Base-by-base conservation (phyloP, 2,329 filamentous ascomycete genomes). In the Xylaria sp. region DNA sequence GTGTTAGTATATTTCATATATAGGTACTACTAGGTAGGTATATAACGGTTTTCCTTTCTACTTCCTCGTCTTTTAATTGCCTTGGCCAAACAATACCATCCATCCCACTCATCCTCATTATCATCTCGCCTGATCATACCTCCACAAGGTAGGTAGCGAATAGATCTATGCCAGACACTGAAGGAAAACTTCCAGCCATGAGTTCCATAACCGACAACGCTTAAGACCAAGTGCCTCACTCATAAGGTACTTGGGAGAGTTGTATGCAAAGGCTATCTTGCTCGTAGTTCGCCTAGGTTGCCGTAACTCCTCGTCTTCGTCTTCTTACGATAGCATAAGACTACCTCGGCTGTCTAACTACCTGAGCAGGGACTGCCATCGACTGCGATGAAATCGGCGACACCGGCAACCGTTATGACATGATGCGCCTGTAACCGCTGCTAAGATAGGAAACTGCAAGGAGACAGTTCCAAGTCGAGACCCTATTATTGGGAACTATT, bases 251-350 rank as follows among this genome's bases (percentile, higher is more conserved):
- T 49, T 23, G n/a, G 31, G 18, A 43, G 43, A 39, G 20, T 20
- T 48, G 39, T 28, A 49, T 20, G 20, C 23, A 20, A 55, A 57
- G 61, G 39, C 8, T 41, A 43, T 64, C 31, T 64, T n/a, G 41
- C 41, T 54, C 25, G 15, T 7, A 2, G 25, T 31, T 33, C 31
- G 13, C 51, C 25, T 33, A 7, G 25, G 28, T 13, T 31, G 6
- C n/a, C 51, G 18, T 31, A 18, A 33, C 51, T n/a, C 8, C 13
- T 18, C 25, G 33, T 10, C 33, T 6, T 33, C n/a, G 25, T 54
- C 25, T 10, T 33, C 7, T 2, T 15, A 5, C 31, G 8, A 31
- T 7, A 39, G 23, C 41, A 57, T 28, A 23, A 10, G n/a, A 49
- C n/a, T 20, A 20, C 3, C n/a, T 39, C 28, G 28, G 28, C 28